Percentiles rank a stretch among this genome's conserved stretches.
phyloP scores from a whole-genome alignment of 2,329 filamentous ascomycete species.

The Xylariaceae sp. region DNA sequence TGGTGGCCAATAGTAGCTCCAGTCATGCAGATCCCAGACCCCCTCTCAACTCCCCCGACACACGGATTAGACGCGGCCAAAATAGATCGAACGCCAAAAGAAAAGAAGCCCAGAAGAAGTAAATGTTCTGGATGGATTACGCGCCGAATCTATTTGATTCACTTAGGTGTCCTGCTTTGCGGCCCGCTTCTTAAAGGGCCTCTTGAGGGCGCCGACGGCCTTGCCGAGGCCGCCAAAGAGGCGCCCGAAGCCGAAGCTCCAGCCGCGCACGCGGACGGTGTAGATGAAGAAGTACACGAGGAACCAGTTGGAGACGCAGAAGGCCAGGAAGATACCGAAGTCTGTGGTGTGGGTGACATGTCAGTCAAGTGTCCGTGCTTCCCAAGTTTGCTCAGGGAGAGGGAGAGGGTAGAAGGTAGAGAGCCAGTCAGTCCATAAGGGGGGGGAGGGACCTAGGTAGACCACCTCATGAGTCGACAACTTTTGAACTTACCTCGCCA shows the following conservation, averaged over 20 bases:
- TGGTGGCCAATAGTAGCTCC: too few species aligned
- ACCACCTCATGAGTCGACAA: too few species aligned
- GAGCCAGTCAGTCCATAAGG: background rate
- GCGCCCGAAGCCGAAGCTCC: conserved; percentile 60
- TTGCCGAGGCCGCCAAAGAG: conserved; percentile 35
- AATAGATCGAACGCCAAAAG: too few species aligned
- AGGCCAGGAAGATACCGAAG: conserved; percentile 66
- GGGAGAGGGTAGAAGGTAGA: background rate
- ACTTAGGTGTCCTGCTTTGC: conserved; percentile 6
- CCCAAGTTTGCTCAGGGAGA: conserved; percentile 1
- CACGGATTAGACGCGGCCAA: too few species aligned
- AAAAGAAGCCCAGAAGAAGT: too few species aligned
- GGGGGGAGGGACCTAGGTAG: background rate
- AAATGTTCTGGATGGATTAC: too few species aligned
- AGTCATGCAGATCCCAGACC: too few species aligned
- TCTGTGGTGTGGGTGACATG: too few species aligned
- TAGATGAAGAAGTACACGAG: conserved; percentile 74
- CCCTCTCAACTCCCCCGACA: too few species aligned
- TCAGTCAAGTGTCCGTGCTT: conserved; percentile 2
- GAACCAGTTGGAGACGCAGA: conserved; percentile 62
- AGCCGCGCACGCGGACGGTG: conserved; percentile 60
- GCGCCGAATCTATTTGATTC: too few species aligned
- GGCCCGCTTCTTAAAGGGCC: conserved; percentile 16
- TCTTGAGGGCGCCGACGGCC: conserved; percentile 23
- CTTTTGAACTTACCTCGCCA: conserved; percentile 48